A percentile compares a stretch with the other conserved stretches of the same genome.
Evolutionary conservation across 129 eudicot genomes (phyloP).

Genomic region (Flaveria brownii): DNA sequence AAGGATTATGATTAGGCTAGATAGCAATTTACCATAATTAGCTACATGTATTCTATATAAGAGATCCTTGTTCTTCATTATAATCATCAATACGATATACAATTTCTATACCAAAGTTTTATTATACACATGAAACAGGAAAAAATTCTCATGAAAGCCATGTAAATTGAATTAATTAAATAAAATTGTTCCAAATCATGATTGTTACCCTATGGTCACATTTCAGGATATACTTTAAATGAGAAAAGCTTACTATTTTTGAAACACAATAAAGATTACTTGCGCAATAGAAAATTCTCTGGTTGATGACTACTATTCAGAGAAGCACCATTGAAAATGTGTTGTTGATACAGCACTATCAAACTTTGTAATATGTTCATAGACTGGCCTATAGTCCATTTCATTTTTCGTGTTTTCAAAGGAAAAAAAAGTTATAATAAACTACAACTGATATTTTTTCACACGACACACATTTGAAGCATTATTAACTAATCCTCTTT

Average conservation of each 20-base stretch:
- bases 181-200: background rate
- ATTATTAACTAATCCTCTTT: background rate
- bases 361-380: background rate
- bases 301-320: background rate
- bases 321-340: background rate
- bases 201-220: background rate
- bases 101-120: no score
- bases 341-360: background rate
- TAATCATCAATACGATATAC: no score
- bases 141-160: background rate
- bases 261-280: background rate
- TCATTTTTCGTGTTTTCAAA: background rate
- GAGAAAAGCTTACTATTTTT: slow-evolving; percentile 11
- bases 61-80: no score
- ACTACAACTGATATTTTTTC: background rate
- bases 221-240: background rate
- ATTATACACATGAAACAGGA: background rate
- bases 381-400: background rate
- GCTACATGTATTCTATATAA: no score
- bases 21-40: no score
- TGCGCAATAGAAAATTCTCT: background rate
- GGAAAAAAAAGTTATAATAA: background rate
- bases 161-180: background rate
- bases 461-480: background rate
- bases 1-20: no score